Evolutionary conservation across 1,284 basidiomycete species (phyloP), one percentile per base, ranked within the genome.

Genomic region (Mycena citricolor): DNA sequence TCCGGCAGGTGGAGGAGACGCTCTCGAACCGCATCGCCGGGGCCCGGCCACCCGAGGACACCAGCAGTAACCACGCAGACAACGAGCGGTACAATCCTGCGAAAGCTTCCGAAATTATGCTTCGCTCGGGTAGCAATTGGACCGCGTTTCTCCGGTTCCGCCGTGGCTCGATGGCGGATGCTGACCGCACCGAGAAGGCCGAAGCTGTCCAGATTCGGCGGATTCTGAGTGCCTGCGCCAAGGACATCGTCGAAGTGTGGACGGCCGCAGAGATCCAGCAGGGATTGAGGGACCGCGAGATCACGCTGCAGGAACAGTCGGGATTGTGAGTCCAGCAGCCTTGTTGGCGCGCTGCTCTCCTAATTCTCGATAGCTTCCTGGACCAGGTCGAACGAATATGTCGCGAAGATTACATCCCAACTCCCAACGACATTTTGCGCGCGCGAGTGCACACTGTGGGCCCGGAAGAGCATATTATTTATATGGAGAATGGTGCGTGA

Each of bases 271-370:
- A 57, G 4, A 70, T 79, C 2, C 73, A 69, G 42, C 59, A 60
- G 4, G 60, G 62, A 14, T 54, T 83, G 37, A 59, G 53, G 35
- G 57, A 64, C 10, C 67, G 71, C 30, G 68, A 71, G 5, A 70
- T 81, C 25, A 58, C 55, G 10, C 59, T 82, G 37, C 65, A 74
- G 53, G 76, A 79, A 38, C 76, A 79, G 49, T 72, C 79, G 14
- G 78, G 78, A 42, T 83, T 81, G 80, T 82, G 57, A 61, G 77
- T 74, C n/a, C n/a, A n/a, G n/a, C n/a, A n/a, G n/a, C n/a, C n/a
- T n/a, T n/a, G n/a, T n/a, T n/a, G n/a, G n/a, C n/a, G 17, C 34
- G 13, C 29, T 42, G 30, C 37, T 13, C 38, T 21, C 34, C 36
- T 31, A 40, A 21, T 31, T 26, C 30, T 17, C 17, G 32, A 11